phyloP scores from a whole-genome alignment of 2,329 filamentous ascomycete genomes.

The Nemania abortiva region DNA sequence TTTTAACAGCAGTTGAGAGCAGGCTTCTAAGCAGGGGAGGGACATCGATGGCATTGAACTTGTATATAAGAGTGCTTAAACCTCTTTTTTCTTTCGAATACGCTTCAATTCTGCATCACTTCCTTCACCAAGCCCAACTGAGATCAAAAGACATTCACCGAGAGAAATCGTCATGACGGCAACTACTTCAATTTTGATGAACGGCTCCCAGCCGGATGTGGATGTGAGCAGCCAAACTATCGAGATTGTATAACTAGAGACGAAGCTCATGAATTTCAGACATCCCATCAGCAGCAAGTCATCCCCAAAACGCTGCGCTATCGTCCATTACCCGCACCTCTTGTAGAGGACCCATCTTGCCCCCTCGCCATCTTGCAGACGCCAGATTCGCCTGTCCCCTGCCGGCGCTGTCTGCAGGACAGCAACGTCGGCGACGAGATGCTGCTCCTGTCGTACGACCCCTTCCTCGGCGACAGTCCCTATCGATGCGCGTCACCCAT shows the following conservation, averaged over 20 bases:
- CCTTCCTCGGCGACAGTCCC: constrained; percentile 37
- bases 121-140: neutral
- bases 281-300: neutral
- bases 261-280: neutral
- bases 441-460: constrained; percentile 36
- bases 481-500: constrained; percentile 34
- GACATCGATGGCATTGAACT: neutral
- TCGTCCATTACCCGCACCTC: constrained; percentile 29
- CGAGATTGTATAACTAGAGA: neutral
- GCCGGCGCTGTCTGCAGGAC: constrained; percentile 33
- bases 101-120: neutral
- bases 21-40: neutral
- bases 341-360: neutral
- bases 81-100: neutral
- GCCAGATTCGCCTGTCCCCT: constrained; percentile 26
- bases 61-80: constrained; percentile 18
- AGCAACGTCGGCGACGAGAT: constrained; percentile 33
- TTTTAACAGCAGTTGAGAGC: constrained; percentile 22
- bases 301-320: constrained; percentile 31
- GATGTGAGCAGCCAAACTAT: constrained; percentile 14
- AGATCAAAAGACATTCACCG: neutral
- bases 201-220: constrained; percentile 4
- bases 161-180: neutral
- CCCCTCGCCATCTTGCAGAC: constrained; percentile 10
- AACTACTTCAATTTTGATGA: constrained; percentile 11